Conservation (phyloP, 1,139 yeast genomes). For the Hansenula anomala region DNA sequence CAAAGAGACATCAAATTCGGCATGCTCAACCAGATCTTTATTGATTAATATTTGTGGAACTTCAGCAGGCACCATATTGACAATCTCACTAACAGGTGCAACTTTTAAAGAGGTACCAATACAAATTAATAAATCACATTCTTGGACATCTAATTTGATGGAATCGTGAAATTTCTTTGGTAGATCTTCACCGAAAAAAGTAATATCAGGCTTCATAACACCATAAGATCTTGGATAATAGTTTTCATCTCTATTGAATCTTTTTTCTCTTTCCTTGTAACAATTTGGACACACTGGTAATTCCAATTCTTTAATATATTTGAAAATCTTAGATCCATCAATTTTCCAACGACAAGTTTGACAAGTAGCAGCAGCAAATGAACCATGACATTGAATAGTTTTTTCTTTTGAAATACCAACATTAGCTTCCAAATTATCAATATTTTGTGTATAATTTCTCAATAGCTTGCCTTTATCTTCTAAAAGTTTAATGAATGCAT, state of each 20-base stretch:
- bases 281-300: slow-evolving; percentile 77
- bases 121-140: slow-evolving; percentile 80
- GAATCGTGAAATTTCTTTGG: slow-evolving; percentile 70
- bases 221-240: slow-evolving; percentile 49
- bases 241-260: slow-evolving; percentile 21
- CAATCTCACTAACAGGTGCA: slow-evolving; percentile 92
- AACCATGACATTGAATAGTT: slow-evolving; percentile 92
- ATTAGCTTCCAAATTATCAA: slow-evolving; percentile 82
- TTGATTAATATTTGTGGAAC: slow-evolving; percentile 86
- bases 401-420: slow-evolving; percentile 73
- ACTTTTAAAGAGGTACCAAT: slow-evolving; percentile 94
- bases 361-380: slow-evolving; percentile 90
- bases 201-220: slow-evolving; percentile 93
- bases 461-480: slow-evolving; percentile 76
- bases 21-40: slow-evolving; percentile 71
- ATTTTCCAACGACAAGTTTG: slow-evolving; percentile 68
- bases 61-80: slow-evolving; percentile 61
- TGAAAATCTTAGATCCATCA: slow-evolving; percentile 63
- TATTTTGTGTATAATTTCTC: slow-evolving; percentile 91
- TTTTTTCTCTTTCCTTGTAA: slow-evolving; percentile 36
- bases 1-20: slow-evolving; percentile 75
- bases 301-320: slow-evolving; percentile 52
- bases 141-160: slow-evolving; percentile 50
- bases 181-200: slow-evolving; percentile 87
- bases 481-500: slow-evolving; percentile 70